phyloP scores from a whole-genome alignment of 163 green algal species.

The Volvox carteri region DNA sequence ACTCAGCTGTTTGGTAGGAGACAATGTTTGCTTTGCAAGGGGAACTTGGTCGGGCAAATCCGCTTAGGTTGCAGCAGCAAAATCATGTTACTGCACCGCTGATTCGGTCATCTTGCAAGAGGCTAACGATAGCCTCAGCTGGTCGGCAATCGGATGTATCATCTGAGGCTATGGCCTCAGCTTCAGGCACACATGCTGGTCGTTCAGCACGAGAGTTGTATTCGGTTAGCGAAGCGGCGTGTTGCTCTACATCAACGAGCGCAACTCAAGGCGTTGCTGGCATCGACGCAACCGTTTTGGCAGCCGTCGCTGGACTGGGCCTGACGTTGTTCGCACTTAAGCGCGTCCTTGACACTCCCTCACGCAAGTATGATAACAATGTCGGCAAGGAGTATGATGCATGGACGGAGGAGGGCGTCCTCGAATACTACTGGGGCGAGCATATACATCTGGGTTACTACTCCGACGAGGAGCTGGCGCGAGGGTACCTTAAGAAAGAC shows the following conservation, averaged over 20 bases:
- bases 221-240: constrained; percentile 36
- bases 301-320: constrained; percentile 43
- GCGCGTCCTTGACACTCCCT: constrained; percentile 85
- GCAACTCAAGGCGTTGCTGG: not conserved
- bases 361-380: constrained; percentile 87
- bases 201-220: not conserved
- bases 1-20: no score
- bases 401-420: constrained; percentile 95
- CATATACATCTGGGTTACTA: constrained; percentile 98
- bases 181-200: not conserved
- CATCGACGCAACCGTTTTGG: constrained; percentile 41
- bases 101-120: no score
- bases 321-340: constrained; percentile 68
- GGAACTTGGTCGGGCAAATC: not conserved
- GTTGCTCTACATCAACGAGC: constrained; percentile 7
- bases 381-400: constrained; percentile 95
- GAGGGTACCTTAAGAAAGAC: constrained; percentile 90
- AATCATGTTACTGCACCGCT: not conserved
- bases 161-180: constrained; percentile 51
- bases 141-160: not conserved
- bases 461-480: constrained; percentile 79
- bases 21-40: constrained; percentile 19
- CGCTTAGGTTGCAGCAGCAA: not conserved
- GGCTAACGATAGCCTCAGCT: not conserved
- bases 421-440: constrained; percentile 99